phyloP scores from a whole-genome alignment of 306 rosid genomes.

The Morella rubra region DNA sequence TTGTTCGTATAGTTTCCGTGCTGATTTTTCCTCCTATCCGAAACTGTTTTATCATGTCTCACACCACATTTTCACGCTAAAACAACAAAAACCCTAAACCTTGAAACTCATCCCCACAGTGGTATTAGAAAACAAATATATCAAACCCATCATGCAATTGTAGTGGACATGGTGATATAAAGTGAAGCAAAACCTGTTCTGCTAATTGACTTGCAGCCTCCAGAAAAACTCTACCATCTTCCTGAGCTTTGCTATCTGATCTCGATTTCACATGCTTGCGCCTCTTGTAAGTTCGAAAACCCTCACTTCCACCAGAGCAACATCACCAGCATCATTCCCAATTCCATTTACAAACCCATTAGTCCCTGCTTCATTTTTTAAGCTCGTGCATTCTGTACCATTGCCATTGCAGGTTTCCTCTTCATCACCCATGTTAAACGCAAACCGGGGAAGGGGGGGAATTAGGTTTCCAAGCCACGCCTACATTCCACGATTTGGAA shows the following conservation, averaged over 20 bases:
- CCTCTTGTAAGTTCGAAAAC: constrained; percentile 78
- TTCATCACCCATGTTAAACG: constrained; percentile 45
- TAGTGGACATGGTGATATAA: not conserved
- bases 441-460: not conserved
- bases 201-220: constrained; percentile 41
- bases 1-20: not conserved
- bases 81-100: not conserved
- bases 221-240: constrained; percentile 33
- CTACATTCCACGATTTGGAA: constrained; percentile 34
- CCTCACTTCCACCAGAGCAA: constrained; percentile 36
- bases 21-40: not conserved
- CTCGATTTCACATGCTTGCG: constrained; percentile 51
- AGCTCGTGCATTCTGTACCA: constrained; percentile 31
- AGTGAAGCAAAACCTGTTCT: constrained; percentile 48
- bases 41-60: constrained; percentile 10
- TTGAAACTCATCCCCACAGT: not conserved
- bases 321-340: constrained; percentile 37
- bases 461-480: constrained; percentile 59
- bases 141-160: constrained; percentile 8
- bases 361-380: constrained; percentile 34
- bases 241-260: constrained; percentile 47
- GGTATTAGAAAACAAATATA: not conserved
- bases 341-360: constrained; percentile 31
- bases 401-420: constrained; percentile 45
- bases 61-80: not conserved